Percentiles rank a stretch among this genome's conserved stretches.
Evolutionary conservation across 2,329 filamentous ascomycete species (phyloP).

Genomic region (Arachnomyces sp.): DNA sequence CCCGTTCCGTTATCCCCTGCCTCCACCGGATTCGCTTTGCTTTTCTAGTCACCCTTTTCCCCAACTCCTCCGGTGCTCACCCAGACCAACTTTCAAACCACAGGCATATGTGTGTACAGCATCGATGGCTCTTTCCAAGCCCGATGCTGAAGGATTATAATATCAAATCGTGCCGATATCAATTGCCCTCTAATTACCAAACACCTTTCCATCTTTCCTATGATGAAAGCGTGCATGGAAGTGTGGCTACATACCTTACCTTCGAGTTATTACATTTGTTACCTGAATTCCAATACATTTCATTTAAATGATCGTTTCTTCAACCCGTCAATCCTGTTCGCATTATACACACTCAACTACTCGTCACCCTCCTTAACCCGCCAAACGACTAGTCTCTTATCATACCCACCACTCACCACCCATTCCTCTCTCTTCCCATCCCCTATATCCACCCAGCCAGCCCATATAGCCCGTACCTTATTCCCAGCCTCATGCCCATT

Average conservation of each 20-base stretch:
- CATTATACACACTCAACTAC: neutral
- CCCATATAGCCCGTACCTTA: conserved; percentile 53
- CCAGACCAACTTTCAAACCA: conserved; percentile 4
- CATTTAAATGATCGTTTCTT: neutral
- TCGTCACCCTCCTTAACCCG: conserved; percentile 16
- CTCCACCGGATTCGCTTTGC: conserved; percentile 1
- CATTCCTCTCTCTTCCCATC: conserved; percentile 38
- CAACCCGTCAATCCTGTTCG: conserved; percentile 1
- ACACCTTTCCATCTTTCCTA: conserved; percentile 31
- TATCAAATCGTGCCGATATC: conserved; percentile 55
- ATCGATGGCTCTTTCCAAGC: conserved; percentile 49
- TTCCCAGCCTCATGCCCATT: conserved; percentile 48
- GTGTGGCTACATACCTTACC: conserved; percentile 34
- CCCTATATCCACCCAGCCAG: conserved; percentile 35
- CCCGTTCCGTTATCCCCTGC: conserved; percentile 7
- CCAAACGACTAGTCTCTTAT: conserved; percentile 55
- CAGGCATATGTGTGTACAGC: conserved; percentile 68
- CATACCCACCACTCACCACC: conserved; percentile 56
- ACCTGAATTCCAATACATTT: neutral
- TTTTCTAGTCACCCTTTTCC: neutral
- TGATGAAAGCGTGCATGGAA: conserved; percentile 41
- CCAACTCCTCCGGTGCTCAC: conserved; percentile 9
- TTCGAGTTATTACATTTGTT: neutral
- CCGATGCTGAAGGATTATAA: conserved; percentile 57
- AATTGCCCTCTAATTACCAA: conserved; percentile 43